Percentiles rank a stretch among this genome's conserved stretches.
Evolutionary conservation across 768 basidiomycete genomes (phyloP).

Genomic region (Mycena polygramma): DNA sequence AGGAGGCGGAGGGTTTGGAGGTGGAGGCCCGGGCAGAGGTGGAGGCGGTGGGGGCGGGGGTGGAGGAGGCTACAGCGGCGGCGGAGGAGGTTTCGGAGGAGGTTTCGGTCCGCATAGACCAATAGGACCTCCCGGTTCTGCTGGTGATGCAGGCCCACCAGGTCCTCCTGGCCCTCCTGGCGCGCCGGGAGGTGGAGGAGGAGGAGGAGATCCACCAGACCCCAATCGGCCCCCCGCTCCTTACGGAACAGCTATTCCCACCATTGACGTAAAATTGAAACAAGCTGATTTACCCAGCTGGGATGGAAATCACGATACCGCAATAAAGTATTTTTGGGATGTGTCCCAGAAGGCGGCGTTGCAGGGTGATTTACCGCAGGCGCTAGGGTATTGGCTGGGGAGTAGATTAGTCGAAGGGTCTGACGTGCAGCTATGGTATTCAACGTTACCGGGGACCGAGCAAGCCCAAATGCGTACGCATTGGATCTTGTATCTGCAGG

Average conservation of each 20-base stretch:
- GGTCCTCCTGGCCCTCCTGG: too few relatives aligned
- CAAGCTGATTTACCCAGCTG: neutral
- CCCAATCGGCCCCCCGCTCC: too few relatives aligned
- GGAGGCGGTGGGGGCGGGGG: too few relatives aligned
- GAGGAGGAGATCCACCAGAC: too few relatives aligned
- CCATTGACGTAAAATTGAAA: slow-evolving; percentile 3
- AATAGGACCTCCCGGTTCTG: too few relatives aligned
- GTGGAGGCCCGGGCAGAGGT: too few relatives aligned
- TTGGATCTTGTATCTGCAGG: neutral
- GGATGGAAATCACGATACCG: slow-evolving; percentile 11
- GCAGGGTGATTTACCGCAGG: neutral
- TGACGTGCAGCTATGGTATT: neutral
- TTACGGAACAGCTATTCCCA: neutral
- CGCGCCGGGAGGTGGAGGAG: too few relatives aligned
- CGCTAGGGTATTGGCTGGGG: neutral
- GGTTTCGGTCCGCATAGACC: too few relatives aligned
- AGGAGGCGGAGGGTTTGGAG: too few relatives aligned
- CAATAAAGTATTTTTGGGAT: slow-evolving; percentile 12
- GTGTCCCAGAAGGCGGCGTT: neutral
- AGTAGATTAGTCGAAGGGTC: neutral
- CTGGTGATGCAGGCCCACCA: too few relatives aligned
- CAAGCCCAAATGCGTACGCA: neutral
- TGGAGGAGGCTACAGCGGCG: too few relatives aligned
- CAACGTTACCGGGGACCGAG: neutral
- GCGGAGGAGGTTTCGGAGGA: too few relatives aligned